These are phyloP conservation scores for Alternaria triticimaculans DNA, from an alignment of 2,329 filamentous ascomycete species.

Conservation along the genomic window DNA sequence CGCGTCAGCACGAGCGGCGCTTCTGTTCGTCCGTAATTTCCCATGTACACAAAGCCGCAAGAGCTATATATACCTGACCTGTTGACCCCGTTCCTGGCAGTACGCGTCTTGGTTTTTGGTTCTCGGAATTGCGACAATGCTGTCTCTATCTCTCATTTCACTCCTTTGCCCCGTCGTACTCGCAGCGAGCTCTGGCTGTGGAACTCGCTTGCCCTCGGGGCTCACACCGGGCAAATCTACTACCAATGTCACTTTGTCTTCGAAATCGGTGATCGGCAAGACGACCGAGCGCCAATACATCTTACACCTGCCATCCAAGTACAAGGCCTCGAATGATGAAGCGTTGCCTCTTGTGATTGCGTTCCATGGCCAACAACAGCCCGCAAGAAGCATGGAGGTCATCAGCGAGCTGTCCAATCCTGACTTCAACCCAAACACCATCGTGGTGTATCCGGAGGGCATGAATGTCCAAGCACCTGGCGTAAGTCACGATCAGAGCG, in stretches of 20 bases:
- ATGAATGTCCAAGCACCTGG: conserved; percentile 24
- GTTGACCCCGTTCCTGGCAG: neutral
- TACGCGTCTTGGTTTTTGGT: neutral
- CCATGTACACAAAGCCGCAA: neutral
- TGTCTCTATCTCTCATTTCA: neutral
- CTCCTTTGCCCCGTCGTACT: neutral
- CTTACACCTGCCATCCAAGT: conserved; percentile 22
- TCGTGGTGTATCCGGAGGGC: conserved; percentile 32
- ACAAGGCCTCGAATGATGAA: conserved; percentile 17
- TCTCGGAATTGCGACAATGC: neutral
- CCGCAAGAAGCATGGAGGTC: conserved; percentile 26
- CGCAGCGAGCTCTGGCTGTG: conserved; percentile 26
- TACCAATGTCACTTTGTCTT: conserved; percentile 25
- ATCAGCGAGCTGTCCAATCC: conserved; percentile 28
- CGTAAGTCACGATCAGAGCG: conserved; percentile 9
- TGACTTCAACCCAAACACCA: conserved; percentile 21
- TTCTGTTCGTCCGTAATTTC: neutral
- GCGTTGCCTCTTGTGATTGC: conserved; percentile 25
- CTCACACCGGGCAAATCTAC: conserved; percentile 26
- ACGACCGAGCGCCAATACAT: conserved; percentile 25
- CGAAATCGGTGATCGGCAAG: conserved; percentile 20
- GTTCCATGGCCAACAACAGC: conserved; percentile 28
- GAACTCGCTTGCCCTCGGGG: conserved; percentile 6
- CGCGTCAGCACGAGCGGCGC: neutral
- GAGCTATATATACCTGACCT: neutral